A percentile compares a stretch with the other conserved stretches of the same genome.
These are phyloP conservation scores for Cercospora canescens DNA, from an alignment of 2,329 filamentous ascomycete species.

Conservation along the genomic window DNA sequence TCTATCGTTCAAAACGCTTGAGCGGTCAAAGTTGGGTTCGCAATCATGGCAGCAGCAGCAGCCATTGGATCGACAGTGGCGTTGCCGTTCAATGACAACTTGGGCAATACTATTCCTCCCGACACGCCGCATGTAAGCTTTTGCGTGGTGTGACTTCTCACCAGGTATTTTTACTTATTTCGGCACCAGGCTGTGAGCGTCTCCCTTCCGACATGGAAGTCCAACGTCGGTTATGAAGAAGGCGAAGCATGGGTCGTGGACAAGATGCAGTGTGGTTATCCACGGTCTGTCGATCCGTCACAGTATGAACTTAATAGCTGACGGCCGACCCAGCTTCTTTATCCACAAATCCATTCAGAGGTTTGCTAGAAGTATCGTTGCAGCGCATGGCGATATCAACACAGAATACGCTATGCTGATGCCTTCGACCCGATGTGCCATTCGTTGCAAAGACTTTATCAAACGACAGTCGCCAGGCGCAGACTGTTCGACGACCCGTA, in stretches of 20 bases:
- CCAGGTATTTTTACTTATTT: conserved; percentile 7
- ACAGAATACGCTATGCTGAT: conserved; percentile 76
- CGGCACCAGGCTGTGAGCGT: conserved; percentile 81
- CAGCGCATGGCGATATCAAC: conserved; percentile 60
- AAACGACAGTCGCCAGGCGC: conserved; percentile 57
- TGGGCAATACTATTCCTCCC: conserved; percentile 71
- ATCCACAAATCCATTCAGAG: conserved; percentile 79
- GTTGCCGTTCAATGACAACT: conserved; percentile 37
- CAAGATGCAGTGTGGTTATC: conserved; percentile 88
- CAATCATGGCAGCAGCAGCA: not conserved
- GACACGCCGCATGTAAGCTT: conserved; percentile 73
- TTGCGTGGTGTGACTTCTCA: conserved; percentile 21
- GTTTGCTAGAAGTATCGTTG: conserved; percentile 68
- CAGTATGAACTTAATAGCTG: not conserved
- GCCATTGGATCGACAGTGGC: conserved; percentile 20
- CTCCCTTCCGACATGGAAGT: conserved; percentile 87
- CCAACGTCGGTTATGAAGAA: conserved; percentile 93
- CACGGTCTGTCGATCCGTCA: conserved; percentile 57
- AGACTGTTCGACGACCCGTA: conserved; percentile 50
- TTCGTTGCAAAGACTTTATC: conserved; percentile 74
- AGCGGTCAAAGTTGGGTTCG: too few species aligned
- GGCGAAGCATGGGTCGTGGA: conserved; percentile 82
- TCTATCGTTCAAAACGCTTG: not conserved
- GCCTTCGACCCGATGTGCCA: conserved; percentile 69
- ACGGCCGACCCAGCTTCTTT: conserved; percentile 68